phyloP scores from a whole-genome alignment of 345 rosid species.

The Eucalyptus leucophloia region DNA sequence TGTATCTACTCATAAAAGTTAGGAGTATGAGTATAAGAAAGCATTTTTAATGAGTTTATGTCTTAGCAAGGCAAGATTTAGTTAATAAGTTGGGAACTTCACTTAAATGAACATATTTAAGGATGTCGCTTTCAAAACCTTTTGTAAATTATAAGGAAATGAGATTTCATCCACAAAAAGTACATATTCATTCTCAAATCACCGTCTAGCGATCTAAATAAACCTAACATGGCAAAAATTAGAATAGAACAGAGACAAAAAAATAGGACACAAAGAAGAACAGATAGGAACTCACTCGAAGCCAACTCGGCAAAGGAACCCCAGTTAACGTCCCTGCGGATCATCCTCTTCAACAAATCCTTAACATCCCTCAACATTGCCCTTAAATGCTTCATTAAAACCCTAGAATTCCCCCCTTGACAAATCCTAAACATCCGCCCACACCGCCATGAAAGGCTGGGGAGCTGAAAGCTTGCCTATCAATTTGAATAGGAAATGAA shows the following conservation, averaged over 20 bases:
- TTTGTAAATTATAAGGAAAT: not conserved
- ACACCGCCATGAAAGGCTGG: too few species aligned
- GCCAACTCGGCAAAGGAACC: not conserved
- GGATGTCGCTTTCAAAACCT: too few species aligned
- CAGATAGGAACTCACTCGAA: not conserved
- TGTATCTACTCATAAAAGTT: not conserved
- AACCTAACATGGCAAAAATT: not conserved
- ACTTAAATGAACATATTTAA: not conserved
- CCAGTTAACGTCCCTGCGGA: not conserved
- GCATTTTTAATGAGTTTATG: not conserved
- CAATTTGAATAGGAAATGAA: too few species aligned
- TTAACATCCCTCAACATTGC: not conserved
- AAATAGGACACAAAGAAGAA: not conserved
- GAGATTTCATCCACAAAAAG: not conserved
- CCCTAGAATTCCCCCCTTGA: too few species aligned
- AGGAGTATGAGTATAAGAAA: not conserved
- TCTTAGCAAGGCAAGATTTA: not conserved
- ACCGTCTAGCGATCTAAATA: not conserved
- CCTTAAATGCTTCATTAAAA: not conserved
- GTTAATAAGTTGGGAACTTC: not conserved
- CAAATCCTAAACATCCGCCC: too few species aligned
- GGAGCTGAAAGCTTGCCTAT: too few species aligned
- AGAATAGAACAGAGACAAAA: not conserved
- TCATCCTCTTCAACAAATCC: not conserved
- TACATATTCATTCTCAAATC: not conserved